A percentile compares a stretch with the other conserved stretches of the same genome.
These are phyloP conservation scores for Ormosia semicastrata DNA, from an alignment of 306 rosid genomes.

Conservation along the genomic window DNA sequence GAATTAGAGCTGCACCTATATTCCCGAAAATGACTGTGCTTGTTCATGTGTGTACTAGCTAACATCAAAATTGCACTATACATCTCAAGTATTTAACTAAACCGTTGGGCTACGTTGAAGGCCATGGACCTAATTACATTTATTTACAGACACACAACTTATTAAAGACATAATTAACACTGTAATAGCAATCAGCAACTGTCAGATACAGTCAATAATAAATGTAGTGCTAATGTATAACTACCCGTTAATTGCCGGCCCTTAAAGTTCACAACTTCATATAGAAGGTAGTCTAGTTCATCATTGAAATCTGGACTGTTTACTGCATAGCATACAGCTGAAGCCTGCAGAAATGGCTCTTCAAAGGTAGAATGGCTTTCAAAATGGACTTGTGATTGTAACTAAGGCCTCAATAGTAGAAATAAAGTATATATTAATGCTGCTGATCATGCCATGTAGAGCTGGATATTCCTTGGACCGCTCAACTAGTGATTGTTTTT, in stretches of 20 bases:
- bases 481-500: neutral
- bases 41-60: too few species aligned
- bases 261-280: neutral
- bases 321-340: neutral
- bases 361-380: neutral
- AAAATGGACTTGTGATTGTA: neutral
- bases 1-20: too few species aligned
- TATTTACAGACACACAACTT: neutral
- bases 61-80: too few species aligned
- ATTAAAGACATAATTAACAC: neutral
- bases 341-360: conserved; percentile 20
- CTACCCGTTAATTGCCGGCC: neutral
- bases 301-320: neutral
- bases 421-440: neutral
- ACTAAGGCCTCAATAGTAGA: neutral
- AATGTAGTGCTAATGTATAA: neutral
- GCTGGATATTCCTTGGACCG: neutral
- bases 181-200: neutral
- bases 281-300: neutral
- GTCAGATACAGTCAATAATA: neutral
- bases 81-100: neutral
- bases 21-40: too few species aligned
- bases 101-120: conserved; percentile 5
- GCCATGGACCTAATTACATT: neutral
- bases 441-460: neutral